Conservation (phyloP, 768 basidiomycete species). For the Trametes punicea region DNA sequence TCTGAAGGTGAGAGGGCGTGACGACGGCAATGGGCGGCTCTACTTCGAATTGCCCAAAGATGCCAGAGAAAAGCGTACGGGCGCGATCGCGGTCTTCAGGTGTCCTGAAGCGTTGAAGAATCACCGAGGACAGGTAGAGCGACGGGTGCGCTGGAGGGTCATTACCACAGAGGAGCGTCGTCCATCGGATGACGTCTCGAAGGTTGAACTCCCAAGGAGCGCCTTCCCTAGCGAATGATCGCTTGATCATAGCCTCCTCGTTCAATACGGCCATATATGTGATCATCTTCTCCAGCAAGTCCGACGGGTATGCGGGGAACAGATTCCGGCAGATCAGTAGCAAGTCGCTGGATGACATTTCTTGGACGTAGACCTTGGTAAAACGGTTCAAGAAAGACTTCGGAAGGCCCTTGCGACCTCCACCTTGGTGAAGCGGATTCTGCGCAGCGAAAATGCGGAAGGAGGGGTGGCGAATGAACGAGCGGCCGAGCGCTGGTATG, state of each 20-base stretch:
- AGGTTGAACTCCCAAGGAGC: slow-evolving; percentile 98
- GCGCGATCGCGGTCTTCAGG: slow-evolving; percentile 59
- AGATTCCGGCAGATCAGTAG: slow-evolving; percentile 72
- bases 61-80: slow-evolving; percentile 47
- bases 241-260: slow-evolving; percentile 58
- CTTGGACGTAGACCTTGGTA: slow-evolving; percentile 94
- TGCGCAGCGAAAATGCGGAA: slow-evolving; percentile 98
- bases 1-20: slow-evolving; percentile 49
- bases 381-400: slow-evolving; percentile 98
- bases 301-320: slow-evolving; percentile 57
- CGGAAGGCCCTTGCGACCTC: slow-evolving; percentile 94
- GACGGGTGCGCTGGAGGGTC: slow-evolving; percentile 45
- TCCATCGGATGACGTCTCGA: slow-evolving; percentile 91
- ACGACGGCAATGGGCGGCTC: slow-evolving; percentile 32
- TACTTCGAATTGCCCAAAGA: slow-evolving; percentile 37
- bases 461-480: slow-evolving; percentile 84
- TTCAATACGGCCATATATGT: slow-evolving; percentile 72
- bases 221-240: slow-evolving; percentile 73
- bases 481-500: slow-evolving; percentile 90
- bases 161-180: slow-evolving; percentile 45
- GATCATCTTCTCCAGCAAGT: slow-evolving; percentile 71
- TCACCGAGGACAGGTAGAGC: slow-evolving; percentile 66
- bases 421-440: slow-evolving; percentile 94
- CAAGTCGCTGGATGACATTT: slow-evolving; percentile 75
- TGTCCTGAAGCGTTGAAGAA: slow-evolving; percentile 84